Evolutionary conservation across 2,329 filamentous ascomycete species (phyloP).

Genomic region (Aspergillus sp.): DNA sequence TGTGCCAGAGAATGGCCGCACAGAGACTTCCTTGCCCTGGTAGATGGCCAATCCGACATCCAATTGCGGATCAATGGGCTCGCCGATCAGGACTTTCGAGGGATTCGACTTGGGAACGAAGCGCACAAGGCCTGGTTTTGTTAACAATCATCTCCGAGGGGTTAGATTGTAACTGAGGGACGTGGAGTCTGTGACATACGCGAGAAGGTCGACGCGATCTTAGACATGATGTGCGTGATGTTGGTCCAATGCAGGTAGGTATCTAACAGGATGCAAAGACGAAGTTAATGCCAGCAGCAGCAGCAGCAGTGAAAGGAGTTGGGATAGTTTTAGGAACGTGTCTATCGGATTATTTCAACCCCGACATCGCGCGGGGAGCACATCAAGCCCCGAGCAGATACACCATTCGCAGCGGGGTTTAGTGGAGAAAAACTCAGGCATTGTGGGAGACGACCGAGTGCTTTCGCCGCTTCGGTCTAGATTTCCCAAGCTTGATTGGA

Average conservation of each 20-base stretch:
- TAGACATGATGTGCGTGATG: slow-evolving; percentile 26
- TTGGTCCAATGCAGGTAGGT: background rate
- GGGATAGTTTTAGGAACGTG: no score
- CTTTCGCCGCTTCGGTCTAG: background rate
- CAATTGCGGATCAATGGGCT: slow-evolving; percentile 52
- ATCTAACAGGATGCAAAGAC: background rate
- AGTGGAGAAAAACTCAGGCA: slow-evolving; percentile 9
- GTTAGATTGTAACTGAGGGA: background rate
- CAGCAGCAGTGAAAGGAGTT: no score
- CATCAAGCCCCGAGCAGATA: background rate
- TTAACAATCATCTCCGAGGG: slow-evolving; percentile 3
- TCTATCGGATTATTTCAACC: slow-evolving; percentile 24
- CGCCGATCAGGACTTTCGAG: slow-evolving; percentile 54
- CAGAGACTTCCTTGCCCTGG: slow-evolving; percentile 56
- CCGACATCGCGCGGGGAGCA: slow-evolving; percentile 14
- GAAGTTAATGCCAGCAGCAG: no score
- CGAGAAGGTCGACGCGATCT: slow-evolving; percentile 38
- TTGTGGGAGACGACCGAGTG: slow-evolving; percentile 12
- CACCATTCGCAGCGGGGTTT: slow-evolving; percentile 3
- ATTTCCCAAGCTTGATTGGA: background rate
- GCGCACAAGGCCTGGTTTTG: slow-evolving; percentile 55
- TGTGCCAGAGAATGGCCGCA: slow-evolving; percentile 57
- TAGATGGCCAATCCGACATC: slow-evolving; percentile 60
- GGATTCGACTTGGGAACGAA: slow-evolving; percentile 55
- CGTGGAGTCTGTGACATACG: slow-evolving; percentile 18